Evolutionary conservation across 179 eudicot species (phyloP), one percentile per base, ranked within the genome.

Genomic region (Silene vulgaris): DNA sequence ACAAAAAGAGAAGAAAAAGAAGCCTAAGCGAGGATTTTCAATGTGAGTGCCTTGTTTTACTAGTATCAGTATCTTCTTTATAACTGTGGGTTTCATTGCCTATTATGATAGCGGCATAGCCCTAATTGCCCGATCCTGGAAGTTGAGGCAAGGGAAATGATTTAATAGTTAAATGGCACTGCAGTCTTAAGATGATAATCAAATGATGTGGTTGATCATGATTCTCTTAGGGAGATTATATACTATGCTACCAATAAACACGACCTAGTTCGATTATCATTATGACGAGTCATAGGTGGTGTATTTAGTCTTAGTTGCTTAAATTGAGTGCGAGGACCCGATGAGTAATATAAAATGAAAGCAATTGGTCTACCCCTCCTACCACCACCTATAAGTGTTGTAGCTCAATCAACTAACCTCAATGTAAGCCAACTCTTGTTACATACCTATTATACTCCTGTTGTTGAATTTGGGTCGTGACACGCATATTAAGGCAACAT

Each of bases 1-100:
- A 78, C 97, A 76, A 60, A 90, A 86, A 85, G 98, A 93, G 81
- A 95, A 86, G 87, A 89, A 93, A 90, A 95, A 87, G 79, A 95
- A 88, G 86, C 84, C 85, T 35, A 90, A 76, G 19, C 84, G 68
- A 76, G 96, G 99, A 81, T 90, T 91, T 81, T 67, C 85, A 65
- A 60, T 81, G 99, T 95, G 30, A 87, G 91, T 85, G 79, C 59
- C 45, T 72, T 28, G 74, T 37, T 65, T 3, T 67, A 62, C 74
- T 65, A n/a, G 40, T 63, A 37, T 32, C 71, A 50, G 35, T 50
- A 32, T 20, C 3, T 20, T 48, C 48, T 68, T 17, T 16, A 69
- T 65, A 8, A 8, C 8, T 35, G 5, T 54, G 61, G 21, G 32
- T 23, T 65, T 57, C 35, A 3, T 8, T 19, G 30, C 29, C 48